These are phyloP conservation scores for Triglochin maritima DNA, from an alignment of 106 monocot species.

Conservation along the genomic window DNA sequence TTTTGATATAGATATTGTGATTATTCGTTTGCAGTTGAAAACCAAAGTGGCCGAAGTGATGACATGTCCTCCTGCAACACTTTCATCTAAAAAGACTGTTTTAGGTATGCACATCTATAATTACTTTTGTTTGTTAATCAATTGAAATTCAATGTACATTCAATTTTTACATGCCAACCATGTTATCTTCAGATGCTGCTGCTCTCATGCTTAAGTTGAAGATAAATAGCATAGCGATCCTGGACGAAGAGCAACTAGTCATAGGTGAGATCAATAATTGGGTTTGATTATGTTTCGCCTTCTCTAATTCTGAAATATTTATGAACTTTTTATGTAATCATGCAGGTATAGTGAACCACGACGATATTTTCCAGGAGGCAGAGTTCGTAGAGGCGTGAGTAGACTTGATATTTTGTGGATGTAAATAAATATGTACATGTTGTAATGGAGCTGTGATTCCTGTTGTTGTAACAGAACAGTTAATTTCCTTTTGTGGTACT, in stretches of 20 bases:
- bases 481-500: too few relatives aligned
- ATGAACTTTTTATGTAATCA: neutral
- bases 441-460: neutral
- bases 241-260: slow-evolving; percentile 23
- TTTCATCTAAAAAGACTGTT: slow-evolving; percentile 67
- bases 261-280: slow-evolving; percentile 20
- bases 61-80: slow-evolving; percentile 72
- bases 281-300: neutral
- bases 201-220: slow-evolving; percentile 46
- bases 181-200: slow-evolving; percentile 36
- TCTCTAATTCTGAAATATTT: neutral
- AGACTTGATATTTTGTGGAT: neutral
- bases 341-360: neutral
- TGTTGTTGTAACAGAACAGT: too few relatives aligned
- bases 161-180: neutral
- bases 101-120: slow-evolving; percentile 36
- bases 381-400: neutral
- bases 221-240: slow-evolving; percentile 37
- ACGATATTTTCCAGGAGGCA: neutral
- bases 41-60: slow-evolving; percentile 72
- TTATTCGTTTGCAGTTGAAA: slow-evolving; percentile 36
- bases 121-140: neutral
- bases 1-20: neutral
- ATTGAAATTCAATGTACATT: neutral
- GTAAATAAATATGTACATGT: neutral